phyloP scores from a whole-genome alignment of 148 eudicot genomes.

The Pharnaceum exiguum region DNA sequence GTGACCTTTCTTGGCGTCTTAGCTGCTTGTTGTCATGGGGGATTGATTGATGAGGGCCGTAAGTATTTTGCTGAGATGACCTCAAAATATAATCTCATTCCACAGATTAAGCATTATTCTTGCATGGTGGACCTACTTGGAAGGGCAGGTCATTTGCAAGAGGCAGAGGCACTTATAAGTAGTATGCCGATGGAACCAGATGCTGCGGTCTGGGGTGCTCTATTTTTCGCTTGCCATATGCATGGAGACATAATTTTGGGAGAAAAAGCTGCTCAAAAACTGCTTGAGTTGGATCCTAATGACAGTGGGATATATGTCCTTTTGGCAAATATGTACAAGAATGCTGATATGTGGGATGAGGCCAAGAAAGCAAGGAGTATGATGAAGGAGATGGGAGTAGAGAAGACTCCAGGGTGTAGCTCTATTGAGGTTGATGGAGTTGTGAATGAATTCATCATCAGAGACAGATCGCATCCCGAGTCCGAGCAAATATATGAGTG shows the following conservation, averaged over 20 bases:
- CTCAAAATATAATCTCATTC: slow-evolving; percentile 37
- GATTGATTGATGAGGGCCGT: slow-evolving; percentile 54
- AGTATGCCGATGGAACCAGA: slow-evolving; percentile 57
- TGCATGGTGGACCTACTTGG: slow-evolving; percentile 66
- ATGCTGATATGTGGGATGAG: slow-evolving; percentile 58
- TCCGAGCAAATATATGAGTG: slow-evolving; percentile 41
- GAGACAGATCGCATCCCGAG: slow-evolving; percentile 48
- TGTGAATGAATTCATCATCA: slow-evolving; percentile 42
- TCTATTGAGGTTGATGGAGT: slow-evolving; percentile 52
- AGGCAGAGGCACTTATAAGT: slow-evolving; percentile 50
- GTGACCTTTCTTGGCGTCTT: slow-evolving; percentile 47
- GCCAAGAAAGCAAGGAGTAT: slow-evolving; percentile 43
- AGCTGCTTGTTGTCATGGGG: slow-evolving; percentile 68
- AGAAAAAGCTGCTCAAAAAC: slow-evolving; percentile 56
- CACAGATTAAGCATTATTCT: slow-evolving; percentile 52
- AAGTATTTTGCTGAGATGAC: slow-evolving; percentile 44
- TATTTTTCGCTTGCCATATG: slow-evolving; percentile 50
- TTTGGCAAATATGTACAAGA: slow-evolving; percentile 55
- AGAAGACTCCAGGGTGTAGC: slow-evolving; percentile 66
- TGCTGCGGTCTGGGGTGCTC: slow-evolving; percentile 55
- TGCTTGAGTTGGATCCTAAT: slow-evolving; percentile 55
- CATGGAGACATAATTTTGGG: slow-evolving; percentile 51
- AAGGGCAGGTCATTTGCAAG: slow-evolving; percentile 52
- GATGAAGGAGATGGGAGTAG: slow-evolving; percentile 45
- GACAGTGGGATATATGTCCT: slow-evolving; percentile 56